A percentile compares a stretch with the other conserved stretches of the same genome.
phyloP scores from a whole-genome alignment of 1,284 basidiomycete species.

The Moesziomyces parantarcticus region DNA sequence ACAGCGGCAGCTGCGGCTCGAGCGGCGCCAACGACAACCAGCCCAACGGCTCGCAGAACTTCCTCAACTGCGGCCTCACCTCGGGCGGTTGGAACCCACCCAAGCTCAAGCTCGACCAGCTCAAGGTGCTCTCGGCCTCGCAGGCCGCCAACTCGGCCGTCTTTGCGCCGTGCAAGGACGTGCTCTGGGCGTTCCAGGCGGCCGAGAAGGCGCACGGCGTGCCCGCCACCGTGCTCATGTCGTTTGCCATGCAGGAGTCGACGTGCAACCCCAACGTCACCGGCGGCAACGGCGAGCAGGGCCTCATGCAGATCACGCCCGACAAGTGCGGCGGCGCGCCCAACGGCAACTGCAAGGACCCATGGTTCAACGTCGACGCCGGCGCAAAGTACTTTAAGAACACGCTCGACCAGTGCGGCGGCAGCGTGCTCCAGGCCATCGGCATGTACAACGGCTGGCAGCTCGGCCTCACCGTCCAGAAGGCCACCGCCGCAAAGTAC shows the following conservation, averaged over 20 bases:
- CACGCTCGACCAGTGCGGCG: conserved; percentile 35
- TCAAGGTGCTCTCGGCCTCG: conserved; percentile 43
- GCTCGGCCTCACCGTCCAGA: conserved; percentile 38
- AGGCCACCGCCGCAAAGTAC: conserved; percentile 33
- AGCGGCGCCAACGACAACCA: conserved; percentile 32
- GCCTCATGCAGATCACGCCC: conserved; percentile 61
- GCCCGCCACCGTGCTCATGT: conserved; percentile 55
- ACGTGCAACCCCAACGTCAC: conserved; percentile 53
- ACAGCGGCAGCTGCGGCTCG: conserved; percentile 24
- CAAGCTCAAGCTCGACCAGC: conserved; percentile 39
- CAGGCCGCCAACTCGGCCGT: conserved; percentile 38
- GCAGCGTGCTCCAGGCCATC: conserved; percentile 43
- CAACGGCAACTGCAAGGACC: conserved; percentile 50
- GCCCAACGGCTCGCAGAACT: conserved; percentile 55
- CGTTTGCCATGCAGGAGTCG: conserved; percentile 60
- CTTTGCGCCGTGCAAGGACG: conserved; percentile 50
- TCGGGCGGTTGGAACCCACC: conserved; percentile 53
- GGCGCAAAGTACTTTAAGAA: conserved; percentile 59
- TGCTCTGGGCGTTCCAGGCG: conserved; percentile 48
- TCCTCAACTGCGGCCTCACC: conserved; percentile 59
- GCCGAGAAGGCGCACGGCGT: conserved; percentile 39
- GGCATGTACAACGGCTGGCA: conserved; percentile 61
- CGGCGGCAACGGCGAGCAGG: conserved; percentile 57
- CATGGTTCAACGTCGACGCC: conserved; percentile 45
- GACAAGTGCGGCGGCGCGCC: conserved; percentile 58